phyloP scores from a whole-genome alignment of 2,329 filamentous ascomycete genomes.

The Colletotrichum liaoningense region DNA sequence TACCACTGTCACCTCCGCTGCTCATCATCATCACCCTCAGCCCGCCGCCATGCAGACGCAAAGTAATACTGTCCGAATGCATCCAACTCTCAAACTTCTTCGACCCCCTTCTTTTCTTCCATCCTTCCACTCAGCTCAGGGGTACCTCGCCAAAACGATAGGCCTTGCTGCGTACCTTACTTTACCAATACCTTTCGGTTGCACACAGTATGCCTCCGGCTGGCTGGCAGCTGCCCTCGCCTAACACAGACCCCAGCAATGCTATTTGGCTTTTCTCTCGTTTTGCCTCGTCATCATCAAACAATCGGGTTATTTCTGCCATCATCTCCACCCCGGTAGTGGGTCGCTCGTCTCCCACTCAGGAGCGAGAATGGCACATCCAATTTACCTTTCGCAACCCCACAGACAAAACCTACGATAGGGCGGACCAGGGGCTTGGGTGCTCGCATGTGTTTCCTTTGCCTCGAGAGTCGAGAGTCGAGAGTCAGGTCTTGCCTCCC shows the following conservation, averaged over 20 bases:
- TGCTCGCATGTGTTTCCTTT: constrained; percentile 28
- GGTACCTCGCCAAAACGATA: background rate
- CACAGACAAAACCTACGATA: constrained; percentile 35
- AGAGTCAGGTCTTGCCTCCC: background rate
- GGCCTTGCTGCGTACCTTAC: no score
- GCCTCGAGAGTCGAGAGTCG: background rate
- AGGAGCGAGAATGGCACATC: constrained; percentile 21
- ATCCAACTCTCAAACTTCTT: background rate
- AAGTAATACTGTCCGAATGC: background rate
- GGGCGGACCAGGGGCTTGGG: constrained; percentile 28
- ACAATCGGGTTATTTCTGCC: constrained; percentile 37
- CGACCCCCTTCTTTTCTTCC: background rate
- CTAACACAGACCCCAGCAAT: constrained; percentile 1
- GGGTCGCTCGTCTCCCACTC: constrained; percentile 11
- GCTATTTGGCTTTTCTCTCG: constrained; percentile 32
- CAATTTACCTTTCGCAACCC: constrained; percentile 32
- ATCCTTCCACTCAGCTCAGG: background rate
- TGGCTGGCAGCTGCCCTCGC: constrained; percentile 2
- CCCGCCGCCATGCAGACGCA: background rate
- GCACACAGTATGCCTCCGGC: background rate
- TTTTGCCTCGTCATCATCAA: constrained; percentile 36
- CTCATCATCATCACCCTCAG: constrained; percentile 21
- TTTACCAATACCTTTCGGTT: no score
- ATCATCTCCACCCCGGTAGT: constrained; percentile 23
- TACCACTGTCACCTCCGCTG: constrained; percentile 10